Percentiles rank a stretch among this genome's conserved stretches.
Evolutionary conservation across 1,139 yeast genomes (phyloP).

Genomic region (Zygoascus hellenicus): DNA sequence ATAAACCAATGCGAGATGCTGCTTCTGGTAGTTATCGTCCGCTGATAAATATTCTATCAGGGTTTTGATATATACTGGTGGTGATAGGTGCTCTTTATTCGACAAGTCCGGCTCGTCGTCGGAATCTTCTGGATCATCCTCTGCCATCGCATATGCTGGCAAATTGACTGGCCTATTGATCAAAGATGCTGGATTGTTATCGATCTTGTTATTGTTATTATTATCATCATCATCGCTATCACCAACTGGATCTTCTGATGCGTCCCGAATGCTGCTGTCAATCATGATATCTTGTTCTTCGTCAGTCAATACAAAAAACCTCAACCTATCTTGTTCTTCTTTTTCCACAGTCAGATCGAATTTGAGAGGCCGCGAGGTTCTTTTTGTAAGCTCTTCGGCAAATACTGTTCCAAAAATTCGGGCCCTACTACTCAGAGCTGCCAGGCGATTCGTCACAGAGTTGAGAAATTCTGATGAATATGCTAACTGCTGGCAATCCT

Average conservation of each 20-base stretch:
- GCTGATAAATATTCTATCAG: slow-evolving; percentile 46
- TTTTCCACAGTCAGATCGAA: slow-evolving; percentile 34
- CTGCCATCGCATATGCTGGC: slow-evolving; percentile 26
- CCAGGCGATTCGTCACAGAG: slow-evolving; percentile 43
- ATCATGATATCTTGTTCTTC: neutral
- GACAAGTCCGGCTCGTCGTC: slow-evolving; percentile 49
- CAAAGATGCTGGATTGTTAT: neutral
- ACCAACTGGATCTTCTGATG: slow-evolving; percentile 30
- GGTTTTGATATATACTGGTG: slow-evolving; percentile 60
- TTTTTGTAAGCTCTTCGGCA: slow-evolving; percentile 43
- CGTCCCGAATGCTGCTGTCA: neutral
- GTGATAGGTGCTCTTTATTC: slow-evolving; percentile 36
- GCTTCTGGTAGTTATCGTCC: slow-evolving; percentile 50
- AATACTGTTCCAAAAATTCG: slow-evolving; percentile 43
- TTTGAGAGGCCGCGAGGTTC: slow-evolving; percentile 33
- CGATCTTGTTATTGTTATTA: neutral
- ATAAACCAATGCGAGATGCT: slow-evolving; percentile 42
- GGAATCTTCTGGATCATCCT: slow-evolving; percentile 40
- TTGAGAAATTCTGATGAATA: slow-evolving; percentile 35
- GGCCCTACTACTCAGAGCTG: slow-evolving; percentile 40
- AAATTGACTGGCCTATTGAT: slow-evolving; percentile 16
- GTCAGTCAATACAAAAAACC: slow-evolving; percentile 9
- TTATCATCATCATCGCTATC: slow-evolving; percentile 21
- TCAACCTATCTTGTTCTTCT: slow-evolving; percentile 18
- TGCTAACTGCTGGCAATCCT: slow-evolving; percentile 26